Evolutionary conservation across 345 rosid species (phyloP), one percentile per base, ranked within the genome.

Genomic region (Tarenaya hassleriana): DNA sequence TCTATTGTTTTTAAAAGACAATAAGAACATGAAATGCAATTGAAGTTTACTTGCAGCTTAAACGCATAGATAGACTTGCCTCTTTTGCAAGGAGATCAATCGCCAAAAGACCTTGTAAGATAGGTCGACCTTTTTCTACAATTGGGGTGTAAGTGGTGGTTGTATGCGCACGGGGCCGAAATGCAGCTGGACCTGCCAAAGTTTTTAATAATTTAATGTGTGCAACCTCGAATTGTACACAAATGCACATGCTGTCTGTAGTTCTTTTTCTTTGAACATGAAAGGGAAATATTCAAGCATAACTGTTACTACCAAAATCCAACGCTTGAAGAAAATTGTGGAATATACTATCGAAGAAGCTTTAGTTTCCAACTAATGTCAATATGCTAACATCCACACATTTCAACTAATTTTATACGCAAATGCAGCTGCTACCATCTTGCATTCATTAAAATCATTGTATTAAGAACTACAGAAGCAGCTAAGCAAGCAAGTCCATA

Each of bases 41-140:
- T 24, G 58, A 20, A 45, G 39, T 58, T 51, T 46, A 34, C 52
- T 66, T 60, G 56, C 41, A 46, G 44, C 39, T 37, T 15, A 20
- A 49, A 44, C n/a, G 56, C 10, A 62, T 43, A 61, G 49, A 49
- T 48, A 24, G 62, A 52, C 88, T 71, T 77, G 68, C 98, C 94
- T 92, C 98, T 74, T 82, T 85, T 56, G 97, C 91, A 50, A 92
- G 80, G 76, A 81, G 90, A 67, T 88, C 97, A 45, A 88, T 88
- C 20, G 97, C 97, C 76, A 85, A 64, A 72, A 92, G 97, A 33
- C 98, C 98, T 71, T 92, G 97, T 48, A 92, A 72, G 68, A 92
- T 80, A 64, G 98, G 98, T 54, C 98, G 83, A 52, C 97, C 98
- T 73, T 85, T 92, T 76, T 92, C 99, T 66, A 88, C 62, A 0